phyloP scores from a whole-genome alignment of 2,329 filamentous ascomycete species.

The Colletotrichum sp. region DNA sequence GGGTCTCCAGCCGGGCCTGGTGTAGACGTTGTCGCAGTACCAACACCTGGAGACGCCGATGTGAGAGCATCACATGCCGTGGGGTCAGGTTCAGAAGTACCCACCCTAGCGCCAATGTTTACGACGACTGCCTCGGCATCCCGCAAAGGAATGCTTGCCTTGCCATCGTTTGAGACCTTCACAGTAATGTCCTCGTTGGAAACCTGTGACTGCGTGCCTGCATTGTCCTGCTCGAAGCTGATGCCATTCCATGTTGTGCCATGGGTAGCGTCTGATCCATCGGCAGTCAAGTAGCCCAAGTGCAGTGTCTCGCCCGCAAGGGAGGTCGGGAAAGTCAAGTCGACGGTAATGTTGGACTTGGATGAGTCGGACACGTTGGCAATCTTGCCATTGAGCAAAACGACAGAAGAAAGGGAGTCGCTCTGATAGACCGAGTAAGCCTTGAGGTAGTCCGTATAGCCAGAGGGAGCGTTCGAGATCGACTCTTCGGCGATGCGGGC shows the following conservation, averaged over 20 bases:
- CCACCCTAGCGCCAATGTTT: conserved; percentile 5
- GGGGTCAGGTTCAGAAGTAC: neutral
- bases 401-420: conserved; percentile 4
- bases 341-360: conserved; percentile 3
- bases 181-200: conserved; percentile 7
- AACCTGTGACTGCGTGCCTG: neutral
- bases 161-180: neutral
- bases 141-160: conserved; percentile 7
- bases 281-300: conserved; percentile 11
- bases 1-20: conserved; percentile 4
- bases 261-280: conserved; percentile 13
- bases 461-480: neutral
- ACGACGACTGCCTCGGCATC: conserved; percentile 12
- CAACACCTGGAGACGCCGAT: neutral
- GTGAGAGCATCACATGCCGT: conserved; percentile 6
- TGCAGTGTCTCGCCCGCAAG: conserved; percentile 8
- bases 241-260: conserved; percentile 17
- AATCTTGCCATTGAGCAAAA: conserved; percentile 16
- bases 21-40: conserved; percentile 1
- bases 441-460: conserved; percentile 9
- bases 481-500: conserved; percentile 8
- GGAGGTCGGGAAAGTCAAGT: conserved; percentile 1
- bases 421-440: conserved; percentile 10
- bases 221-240: conserved; percentile 14
- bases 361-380: conserved; percentile 9